These are phyloP conservation scores for Suillus decipiens DNA, from an alignment of 768 basidiomycete species.

Conservation along the genomic window DNA sequence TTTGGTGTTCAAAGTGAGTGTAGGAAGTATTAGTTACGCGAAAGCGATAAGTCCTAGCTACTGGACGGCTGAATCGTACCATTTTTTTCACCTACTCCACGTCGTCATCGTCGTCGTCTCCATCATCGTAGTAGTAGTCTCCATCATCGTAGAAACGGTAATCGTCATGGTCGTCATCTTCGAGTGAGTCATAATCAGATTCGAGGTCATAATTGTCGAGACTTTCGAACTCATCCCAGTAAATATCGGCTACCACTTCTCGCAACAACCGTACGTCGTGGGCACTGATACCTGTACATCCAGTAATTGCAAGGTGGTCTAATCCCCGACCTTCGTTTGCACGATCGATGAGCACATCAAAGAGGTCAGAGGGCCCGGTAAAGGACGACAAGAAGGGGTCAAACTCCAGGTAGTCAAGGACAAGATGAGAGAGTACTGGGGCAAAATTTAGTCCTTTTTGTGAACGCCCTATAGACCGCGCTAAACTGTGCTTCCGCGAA, in stretches of 20 bases:
- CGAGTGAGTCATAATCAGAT: neutral
- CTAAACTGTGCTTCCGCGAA: neutral
- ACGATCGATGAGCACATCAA: conserved; percentile 11
- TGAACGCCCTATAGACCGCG: neutral
- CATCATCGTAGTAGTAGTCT: neutral
- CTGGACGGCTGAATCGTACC: neutral
- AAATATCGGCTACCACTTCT: conserved; percentile 7
- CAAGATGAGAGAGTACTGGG: conserved; percentile 6
- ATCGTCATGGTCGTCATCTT: conserved; percentile 1
- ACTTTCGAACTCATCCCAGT: conserved; percentile 8
- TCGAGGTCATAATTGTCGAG: neutral
- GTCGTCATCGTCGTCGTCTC: too few relatives aligned
- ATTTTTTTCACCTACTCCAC: neutral
- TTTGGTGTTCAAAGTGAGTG: neutral
- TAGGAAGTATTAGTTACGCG: neutral
- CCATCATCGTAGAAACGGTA: neutral
- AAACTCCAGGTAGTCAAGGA: neutral
- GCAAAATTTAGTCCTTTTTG: neutral
- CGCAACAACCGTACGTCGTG: neutral
- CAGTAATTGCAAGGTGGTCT: neutral
- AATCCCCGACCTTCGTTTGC: conserved; percentile 6
- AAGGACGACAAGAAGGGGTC: neutral
- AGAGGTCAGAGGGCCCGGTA: neutral
- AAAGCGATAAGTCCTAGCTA: neutral
- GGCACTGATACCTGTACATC: neutral